Conservation (phyloP, 1,139 yeast species). For the Scheffersomyces parashehatae region DNA sequence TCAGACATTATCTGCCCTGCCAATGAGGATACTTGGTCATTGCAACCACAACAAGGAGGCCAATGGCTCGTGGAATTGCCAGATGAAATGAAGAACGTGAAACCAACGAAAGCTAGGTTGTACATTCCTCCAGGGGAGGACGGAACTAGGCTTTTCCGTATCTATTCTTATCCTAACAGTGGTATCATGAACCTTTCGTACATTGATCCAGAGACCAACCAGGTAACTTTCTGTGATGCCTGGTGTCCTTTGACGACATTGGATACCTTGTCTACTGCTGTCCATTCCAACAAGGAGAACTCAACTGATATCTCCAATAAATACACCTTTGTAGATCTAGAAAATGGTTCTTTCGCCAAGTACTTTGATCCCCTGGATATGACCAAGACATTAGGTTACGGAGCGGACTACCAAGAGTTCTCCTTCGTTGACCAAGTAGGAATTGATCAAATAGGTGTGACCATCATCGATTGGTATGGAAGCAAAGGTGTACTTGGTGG, state of each 20-base stretch:
- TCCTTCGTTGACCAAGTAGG: constrained; percentile 70
- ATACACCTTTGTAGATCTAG: constrained; percentile 29
- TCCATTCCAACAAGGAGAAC: constrained; percentile 22
- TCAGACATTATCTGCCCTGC: constrained; percentile 63
- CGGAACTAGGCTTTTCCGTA: constrained; percentile 67
- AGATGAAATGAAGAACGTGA: constrained; percentile 47
- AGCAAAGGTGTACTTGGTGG: constrained; percentile 68
- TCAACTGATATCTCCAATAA: constrained; percentile 21
- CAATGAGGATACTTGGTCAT: constrained; percentile 33
- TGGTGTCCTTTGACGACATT: constrained; percentile 68
- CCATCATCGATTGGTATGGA: constrained; percentile 72
- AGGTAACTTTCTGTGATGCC: constrained; percentile 70
- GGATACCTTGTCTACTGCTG: constrained; percentile 26
- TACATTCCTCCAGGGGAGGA: constrained; percentile 57
- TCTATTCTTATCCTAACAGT: constrained; percentile 74
- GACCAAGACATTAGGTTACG: constrained; percentile 49
- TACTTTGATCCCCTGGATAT: constrained; percentile 43
- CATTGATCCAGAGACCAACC: constrained; percentile 68
- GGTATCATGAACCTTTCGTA: constrained; percentile 93
- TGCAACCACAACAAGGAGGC: constrained; percentile 53
- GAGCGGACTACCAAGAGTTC: constrained; percentile 70
- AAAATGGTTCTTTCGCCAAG: constrained; percentile 37
- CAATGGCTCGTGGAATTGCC: constrained; percentile 70
- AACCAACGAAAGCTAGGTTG: constrained; percentile 75
- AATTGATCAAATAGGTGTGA: constrained; percentile 64